These are phyloP conservation scores for Annulohypoxylon nitens DNA, from an alignment of 495 filamentous ascomycete genomes.

Conservation along the genomic window DNA sequence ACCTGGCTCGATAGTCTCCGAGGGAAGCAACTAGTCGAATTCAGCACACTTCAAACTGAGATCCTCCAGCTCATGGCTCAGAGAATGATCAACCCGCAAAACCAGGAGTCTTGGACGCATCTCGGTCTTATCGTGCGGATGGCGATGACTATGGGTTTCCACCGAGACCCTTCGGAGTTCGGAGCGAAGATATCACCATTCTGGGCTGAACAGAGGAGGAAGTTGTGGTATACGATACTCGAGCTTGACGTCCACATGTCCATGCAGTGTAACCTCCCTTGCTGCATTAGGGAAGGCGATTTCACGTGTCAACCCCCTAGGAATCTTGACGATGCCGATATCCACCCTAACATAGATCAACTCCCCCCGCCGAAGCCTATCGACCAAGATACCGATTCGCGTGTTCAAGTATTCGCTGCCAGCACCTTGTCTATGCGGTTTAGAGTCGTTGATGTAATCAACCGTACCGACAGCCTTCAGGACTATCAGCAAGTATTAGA, in stretches of 20 bases:
- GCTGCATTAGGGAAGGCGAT: slow-evolving; percentile 53
- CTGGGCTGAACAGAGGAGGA: slow-evolving; percentile 53
- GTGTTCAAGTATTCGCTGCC: slow-evolving; percentile 54
- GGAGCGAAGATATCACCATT: slow-evolving; percentile 50
- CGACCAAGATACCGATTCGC: slow-evolving; percentile 52
- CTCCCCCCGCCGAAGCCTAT: slow-evolving; percentile 53
- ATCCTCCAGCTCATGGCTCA: slow-evolving; percentile 55
- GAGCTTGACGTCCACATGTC: slow-evolving; percentile 58
- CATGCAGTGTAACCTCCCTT: slow-evolving; percentile 55
- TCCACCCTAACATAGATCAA: slow-evolving; percentile 47
- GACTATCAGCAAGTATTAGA: slow-evolving; percentile 54
- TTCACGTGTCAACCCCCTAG: slow-evolving; percentile 54
- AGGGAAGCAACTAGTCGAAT: slow-evolving; percentile 55
- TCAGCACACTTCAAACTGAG: slow-evolving; percentile 55
- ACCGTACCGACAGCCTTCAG: slow-evolving; percentile 52
- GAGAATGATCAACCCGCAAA: slow-evolving; percentile 52
- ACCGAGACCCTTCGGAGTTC: slow-evolving; percentile 58
- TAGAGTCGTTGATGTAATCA: slow-evolving; percentile 51
- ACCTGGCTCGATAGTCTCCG: slow-evolving; percentile 55
- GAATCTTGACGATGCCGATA: slow-evolving; percentile 53
- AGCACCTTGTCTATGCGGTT: slow-evolving; percentile 52
- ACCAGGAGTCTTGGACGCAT: slow-evolving; percentile 55
- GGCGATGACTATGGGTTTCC: slow-evolving; percentile 60
- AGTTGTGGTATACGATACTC: slow-evolving; percentile 56
- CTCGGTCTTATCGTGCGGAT: slow-evolving; percentile 57